These are phyloP conservation scores for Sclerotinia borealis DNA, from an alignment of 2,329 filamentous ascomycete genomes.

Conservation along the genomic window DNA sequence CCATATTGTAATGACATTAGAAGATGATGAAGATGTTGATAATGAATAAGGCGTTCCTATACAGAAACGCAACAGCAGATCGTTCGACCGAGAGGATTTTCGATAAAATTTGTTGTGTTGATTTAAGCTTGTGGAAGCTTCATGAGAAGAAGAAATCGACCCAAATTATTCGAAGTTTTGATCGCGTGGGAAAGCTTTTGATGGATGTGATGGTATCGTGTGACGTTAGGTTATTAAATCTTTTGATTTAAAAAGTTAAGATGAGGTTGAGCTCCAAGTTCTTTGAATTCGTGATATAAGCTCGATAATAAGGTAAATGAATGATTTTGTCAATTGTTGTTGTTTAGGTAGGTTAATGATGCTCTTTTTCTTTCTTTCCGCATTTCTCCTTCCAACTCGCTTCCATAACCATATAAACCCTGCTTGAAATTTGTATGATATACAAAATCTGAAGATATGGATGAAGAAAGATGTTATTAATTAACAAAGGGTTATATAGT, in stretches of 20 bases:
- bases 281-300: background rate
- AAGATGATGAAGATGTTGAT: background rate
- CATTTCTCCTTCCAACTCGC: background rate
- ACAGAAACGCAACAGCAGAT: background rate
- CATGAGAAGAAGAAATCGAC: conserved; percentile 6
- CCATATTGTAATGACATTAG: conserved; percentile 55
- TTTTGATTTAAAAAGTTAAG: background rate
- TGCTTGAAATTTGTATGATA: background rate
- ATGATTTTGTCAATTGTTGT: background rate
- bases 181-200: background rate
- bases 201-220: background rate
- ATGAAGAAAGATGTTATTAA: no score
- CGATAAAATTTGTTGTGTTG: conserved; percentile 10
- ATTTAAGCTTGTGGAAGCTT: background rate
- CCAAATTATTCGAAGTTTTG: background rate
- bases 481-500: no score
- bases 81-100: conserved; percentile 21
- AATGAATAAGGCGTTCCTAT: background rate
- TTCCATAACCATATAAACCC: background rate
- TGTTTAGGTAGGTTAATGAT: background rate
- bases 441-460: no score
- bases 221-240: background rate
- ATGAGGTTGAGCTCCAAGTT: no score
- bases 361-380: background rate
- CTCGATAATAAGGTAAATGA: background rate